Evolutionary conservation across 768 basidiomycete species (phyloP).

Genomic region (Calocybe gangraenosa): DNA sequence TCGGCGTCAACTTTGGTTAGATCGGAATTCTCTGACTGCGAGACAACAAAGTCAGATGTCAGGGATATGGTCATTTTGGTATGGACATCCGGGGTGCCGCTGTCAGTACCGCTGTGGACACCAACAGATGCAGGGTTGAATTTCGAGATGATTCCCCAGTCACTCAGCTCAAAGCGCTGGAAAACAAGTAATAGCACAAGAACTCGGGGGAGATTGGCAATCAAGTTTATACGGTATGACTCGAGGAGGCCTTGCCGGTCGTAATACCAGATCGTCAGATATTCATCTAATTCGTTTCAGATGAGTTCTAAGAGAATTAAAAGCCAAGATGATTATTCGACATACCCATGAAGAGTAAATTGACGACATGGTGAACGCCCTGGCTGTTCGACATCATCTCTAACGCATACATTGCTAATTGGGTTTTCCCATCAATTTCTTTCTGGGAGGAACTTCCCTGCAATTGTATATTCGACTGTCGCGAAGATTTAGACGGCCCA

Average conservation of each 20-base stretch:
- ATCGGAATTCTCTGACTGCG: background rate
- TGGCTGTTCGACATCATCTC: constrained; percentile 2
- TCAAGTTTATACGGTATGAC: background rate
- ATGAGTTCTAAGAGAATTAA: background rate
- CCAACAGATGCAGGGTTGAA: background rate
- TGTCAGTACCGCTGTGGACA: background rate
- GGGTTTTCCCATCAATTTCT: no score
- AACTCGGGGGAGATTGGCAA: background rate
- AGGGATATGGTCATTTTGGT: no score
- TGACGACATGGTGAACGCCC: no score
- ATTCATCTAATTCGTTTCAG: background rate
- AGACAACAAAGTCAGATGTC: no score
- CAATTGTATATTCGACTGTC: no score
- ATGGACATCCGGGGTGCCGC: no score
- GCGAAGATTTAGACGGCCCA: no score
- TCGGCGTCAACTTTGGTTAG: background rate
- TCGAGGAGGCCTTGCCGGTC: background rate
- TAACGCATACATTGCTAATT: background rate
- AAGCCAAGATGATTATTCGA: background rate
- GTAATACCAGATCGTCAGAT: no score
- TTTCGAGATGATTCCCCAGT: background rate
- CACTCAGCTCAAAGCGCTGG: background rate
- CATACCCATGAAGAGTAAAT: background rate
- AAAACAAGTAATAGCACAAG: background rate
- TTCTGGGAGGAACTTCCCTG: no score